Evolutionary conservation across 441 rosid species (phyloP).

Genomic region (Adansonia madagascariensis): DNA sequence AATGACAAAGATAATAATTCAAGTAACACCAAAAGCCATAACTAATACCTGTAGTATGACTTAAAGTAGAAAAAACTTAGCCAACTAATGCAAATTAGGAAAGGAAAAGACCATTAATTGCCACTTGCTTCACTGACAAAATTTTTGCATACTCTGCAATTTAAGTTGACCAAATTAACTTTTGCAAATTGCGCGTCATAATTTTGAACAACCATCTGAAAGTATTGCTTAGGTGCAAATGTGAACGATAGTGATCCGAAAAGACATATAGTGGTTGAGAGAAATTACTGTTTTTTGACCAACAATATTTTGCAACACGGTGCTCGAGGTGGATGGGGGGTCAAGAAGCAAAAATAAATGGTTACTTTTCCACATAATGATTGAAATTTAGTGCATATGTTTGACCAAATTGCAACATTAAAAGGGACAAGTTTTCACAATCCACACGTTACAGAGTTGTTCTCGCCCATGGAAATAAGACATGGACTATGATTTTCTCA

Average conservation of each 20-base stretch:
- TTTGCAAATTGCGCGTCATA: not conserved
- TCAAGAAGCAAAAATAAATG: not conserved
- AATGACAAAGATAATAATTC: not conserved
- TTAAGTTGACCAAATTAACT: too few relatives aligned
- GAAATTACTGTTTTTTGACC: not conserved
- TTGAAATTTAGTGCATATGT: conserved; percentile 1
- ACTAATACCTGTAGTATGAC: not conserved
- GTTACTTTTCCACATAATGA: not conserved
- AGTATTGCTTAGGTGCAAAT: not conserved
- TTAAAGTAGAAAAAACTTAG: not conserved
- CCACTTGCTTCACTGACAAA: too few relatives aligned
- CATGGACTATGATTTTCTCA: not conserved
- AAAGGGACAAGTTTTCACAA: not conserved
- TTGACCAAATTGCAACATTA: conserved; percentile 15
- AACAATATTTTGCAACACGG: not conserved
- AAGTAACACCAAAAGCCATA: not conserved
- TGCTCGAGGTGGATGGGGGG: conserved; percentile 17
- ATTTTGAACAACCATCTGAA: not conserved
- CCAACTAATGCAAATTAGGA: not conserved
- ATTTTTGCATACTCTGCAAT: too few relatives aligned
- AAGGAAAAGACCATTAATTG: not conserved
- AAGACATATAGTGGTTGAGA: not conserved
- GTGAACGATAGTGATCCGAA: not conserved
- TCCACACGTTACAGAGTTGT: not conserved
- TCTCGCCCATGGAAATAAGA: not conserved